Evolutionary conservation across 805 yeast species (phyloP).

Genomic region (Sungouiozyma intestinalis): DNA sequence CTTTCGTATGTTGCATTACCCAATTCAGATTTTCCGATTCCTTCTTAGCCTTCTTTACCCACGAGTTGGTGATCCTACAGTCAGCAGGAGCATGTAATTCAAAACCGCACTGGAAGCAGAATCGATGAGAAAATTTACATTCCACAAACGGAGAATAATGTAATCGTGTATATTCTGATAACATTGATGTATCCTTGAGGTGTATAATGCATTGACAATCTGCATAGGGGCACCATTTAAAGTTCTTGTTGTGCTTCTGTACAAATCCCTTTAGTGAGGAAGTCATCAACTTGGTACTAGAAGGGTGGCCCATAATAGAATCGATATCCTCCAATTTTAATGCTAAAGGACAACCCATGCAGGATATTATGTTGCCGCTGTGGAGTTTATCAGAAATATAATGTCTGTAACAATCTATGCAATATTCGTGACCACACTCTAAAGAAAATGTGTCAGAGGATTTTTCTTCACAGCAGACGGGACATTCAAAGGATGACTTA

Average conservation of each 20-base stretch:
- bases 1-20: constrained; percentile 75
- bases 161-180: constrained; percentile 19
- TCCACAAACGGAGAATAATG: constrained; percentile 51
- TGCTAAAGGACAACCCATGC: constrained; percentile 50
- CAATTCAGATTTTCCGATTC: constrained; percentile 85
- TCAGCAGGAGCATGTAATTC: constrained; percentile 83
- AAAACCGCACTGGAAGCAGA: constrained; percentile 66
- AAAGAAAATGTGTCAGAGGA: constrained; percentile 36
- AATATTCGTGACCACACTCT: constrained; percentile 62
- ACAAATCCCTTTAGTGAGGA: constrained; percentile 40
- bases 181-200: constrained; percentile 23
- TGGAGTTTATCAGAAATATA: constrained; percentile 41
- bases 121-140: constrained; percentile 57
- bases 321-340: constrained; percentile 33
- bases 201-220: constrained; percentile 59
- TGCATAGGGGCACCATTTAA: constrained; percentile 77
- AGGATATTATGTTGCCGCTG: constrained; percentile 42
- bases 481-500: constrained; percentile 36
- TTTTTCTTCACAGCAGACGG: constrained; percentile 62
- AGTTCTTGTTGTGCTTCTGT: constrained; percentile 37
- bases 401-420: constrained; percentile 54
- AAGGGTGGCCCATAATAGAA: constrained; percentile 29
- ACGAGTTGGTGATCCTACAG: constrained; percentile 52
- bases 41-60: constrained; percentile 74
- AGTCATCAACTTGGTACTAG: constrained; percentile 24